Evolutionary conservation across 179 eudicot species (phyloP), one percentile per base, ranked within the genome.

Genomic region (Nepenthes alata): DNA sequence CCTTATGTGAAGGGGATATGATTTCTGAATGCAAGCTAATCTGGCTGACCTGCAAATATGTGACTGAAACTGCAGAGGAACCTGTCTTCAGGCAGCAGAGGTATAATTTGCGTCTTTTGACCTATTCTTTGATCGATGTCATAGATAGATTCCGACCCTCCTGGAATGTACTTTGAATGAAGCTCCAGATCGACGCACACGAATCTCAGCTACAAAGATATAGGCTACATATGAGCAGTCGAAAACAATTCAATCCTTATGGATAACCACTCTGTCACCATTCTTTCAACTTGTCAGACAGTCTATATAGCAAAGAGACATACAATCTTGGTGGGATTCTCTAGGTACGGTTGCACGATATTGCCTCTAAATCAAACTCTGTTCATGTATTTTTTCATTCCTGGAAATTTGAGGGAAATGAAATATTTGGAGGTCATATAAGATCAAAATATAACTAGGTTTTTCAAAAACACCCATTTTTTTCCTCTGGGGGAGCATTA

Each of bases 1-100:
- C 50, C 34, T 35, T 8, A 38, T 37, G 10, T 37, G n/a, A 5
- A 13, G 12, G 52, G 16, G 39, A 47, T 3, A 53, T 13, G 36
- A 45, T n/a, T 37, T 39, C 37, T 34, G 12, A 39, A 35, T 14
- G 38, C 47, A 48, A 16, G 53, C 44, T 9, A 14, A 68, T 4
- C 12, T 16, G 54, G 59, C 77, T 59, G 58, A 73, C 77, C 77
- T 68, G 77, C 70, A 68, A 73, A 73, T n/a, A 68, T 73, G 58
- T 73, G 77, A 37, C 73, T 64, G 61, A 73, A 73, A 68, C 72
- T 64, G 49, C 77, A 73, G 57, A 73, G 70, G 52, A 73, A 73
- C 54, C 67, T 68, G 73, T 73, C 73, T 49, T 73, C 73, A 11
- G 54, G 77, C 39, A 73, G 77, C 64, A 73, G 70, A 47, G 77